These are phyloP conservation scores for Nitzschia inconspicua DNA, from an alignment of 108 stramenopile species.

Conservation along the genomic window DNA sequence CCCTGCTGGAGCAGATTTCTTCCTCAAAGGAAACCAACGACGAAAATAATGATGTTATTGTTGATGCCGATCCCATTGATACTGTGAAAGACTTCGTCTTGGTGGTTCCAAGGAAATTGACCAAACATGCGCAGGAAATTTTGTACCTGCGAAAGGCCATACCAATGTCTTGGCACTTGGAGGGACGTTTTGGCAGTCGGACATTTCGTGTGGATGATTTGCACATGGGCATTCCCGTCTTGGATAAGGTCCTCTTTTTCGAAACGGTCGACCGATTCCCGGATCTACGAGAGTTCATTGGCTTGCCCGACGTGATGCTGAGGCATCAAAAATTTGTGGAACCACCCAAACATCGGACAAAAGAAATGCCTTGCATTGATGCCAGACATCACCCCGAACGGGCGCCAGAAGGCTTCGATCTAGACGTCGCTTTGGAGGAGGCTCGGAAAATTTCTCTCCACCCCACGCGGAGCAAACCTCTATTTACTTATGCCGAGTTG, in stretches of 20 bases:
- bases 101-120: constrained; percentile 52
- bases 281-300: constrained; percentile 2
- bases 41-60: too few relatives aligned
- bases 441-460: not conserved
- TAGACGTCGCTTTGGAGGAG: not conserved
- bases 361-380: constrained; percentile 26
- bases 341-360: constrained; percentile 3
- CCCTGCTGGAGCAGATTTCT: too few relatives aligned
- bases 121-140: constrained; percentile 55
- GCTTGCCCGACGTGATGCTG: not conserved
- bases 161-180: constrained; percentile 64
- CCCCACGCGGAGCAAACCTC: not conserved
- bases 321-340: not conserved
- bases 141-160: constrained; percentile 38
- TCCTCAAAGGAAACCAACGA: too few relatives aligned
- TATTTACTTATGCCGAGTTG: constrained; percentile 68
- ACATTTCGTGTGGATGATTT: constrained; percentile 42
- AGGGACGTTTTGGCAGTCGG: constrained; percentile 70
- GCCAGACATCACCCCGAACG: constrained; percentile 43
- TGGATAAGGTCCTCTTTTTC: not conserved
- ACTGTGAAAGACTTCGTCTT: constrained; percentile 32
- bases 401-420: not conserved
- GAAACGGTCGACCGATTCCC: not conserved
- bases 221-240: constrained; percentile 28
- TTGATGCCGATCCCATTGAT: too few relatives aligned